Conservation (phyloP, 2,329 filamentous ascomycete species). For the Elsinoe batatas region DNA sequence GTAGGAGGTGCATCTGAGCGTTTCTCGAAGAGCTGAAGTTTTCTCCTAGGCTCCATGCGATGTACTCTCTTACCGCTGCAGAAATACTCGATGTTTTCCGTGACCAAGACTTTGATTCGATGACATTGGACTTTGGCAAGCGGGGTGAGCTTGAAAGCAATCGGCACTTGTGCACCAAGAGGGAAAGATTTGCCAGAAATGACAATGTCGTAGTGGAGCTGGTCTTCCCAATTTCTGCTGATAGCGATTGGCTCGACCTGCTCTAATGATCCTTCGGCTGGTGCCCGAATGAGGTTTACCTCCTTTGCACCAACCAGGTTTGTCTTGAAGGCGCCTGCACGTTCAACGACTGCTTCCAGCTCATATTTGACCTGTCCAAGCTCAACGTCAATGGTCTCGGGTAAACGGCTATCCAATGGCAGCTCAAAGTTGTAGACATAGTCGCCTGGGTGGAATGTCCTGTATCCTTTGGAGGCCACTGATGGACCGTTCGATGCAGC, state of each 20-base stretch:
- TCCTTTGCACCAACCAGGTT: conserved; percentile 77
- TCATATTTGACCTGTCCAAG: conserved; percentile 83
- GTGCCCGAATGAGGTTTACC: conserved; percentile 72
- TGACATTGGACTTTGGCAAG: conserved; percentile 89
- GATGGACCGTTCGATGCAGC: conserved; percentile 44
- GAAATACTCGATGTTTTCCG: conserved; percentile 85
- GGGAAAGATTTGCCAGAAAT: conserved; percentile 94
- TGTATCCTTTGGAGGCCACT: conserved; percentile 69
- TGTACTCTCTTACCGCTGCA: conserved; percentile 78
- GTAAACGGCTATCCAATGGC: conserved; percentile 65
- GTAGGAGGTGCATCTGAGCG: conserved; percentile 67
- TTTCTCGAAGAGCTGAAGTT: conserved; percentile 82
- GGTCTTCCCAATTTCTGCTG: conserved; percentile 87
- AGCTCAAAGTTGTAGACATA: conserved; percentile 73
- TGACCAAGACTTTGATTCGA: conserved; percentile 82
- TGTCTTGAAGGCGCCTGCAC: conserved; percentile 79
- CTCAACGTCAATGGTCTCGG: conserved; percentile 79
- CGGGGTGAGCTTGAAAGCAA: conserved; percentile 88
- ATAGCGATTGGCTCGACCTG: conserved; percentile 91
- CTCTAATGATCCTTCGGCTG: conserved; percentile 78
- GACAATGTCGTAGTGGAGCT: conserved; percentile 89
- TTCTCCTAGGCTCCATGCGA: conserved; percentile 71
- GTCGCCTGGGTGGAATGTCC: conserved; percentile 68
- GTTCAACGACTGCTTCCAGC: conserved; percentile 72
- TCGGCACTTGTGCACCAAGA: conserved; percentile 75